Evolutionary conservation across 1,139 yeast genomes (phyloP), one percentile per base, ranked within the genome.

Genomic region (Lodderomyces oxycetoniae): DNA sequence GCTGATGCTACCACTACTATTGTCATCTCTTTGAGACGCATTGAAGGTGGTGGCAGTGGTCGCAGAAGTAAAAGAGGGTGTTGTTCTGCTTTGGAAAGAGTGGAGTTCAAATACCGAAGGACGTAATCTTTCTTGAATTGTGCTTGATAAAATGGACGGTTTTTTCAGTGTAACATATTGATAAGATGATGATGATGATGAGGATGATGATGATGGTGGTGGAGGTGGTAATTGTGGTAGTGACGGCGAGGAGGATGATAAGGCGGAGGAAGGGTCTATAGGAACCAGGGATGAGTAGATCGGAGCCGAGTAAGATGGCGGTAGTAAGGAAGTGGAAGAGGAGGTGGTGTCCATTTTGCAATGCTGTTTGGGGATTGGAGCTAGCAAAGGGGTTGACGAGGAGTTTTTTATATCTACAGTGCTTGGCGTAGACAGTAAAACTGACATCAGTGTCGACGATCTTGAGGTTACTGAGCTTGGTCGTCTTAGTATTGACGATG

Each of bases 31-130:
- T 20, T 8, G 10, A 20, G 8, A 20, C n/a, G 10, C 23, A 20
- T 9, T 20, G 23, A 9, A n/a, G 10, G 23, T 20, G 10, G 23
- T 20, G 23, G 23, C 14, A 24, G 14, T 24, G 12, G n/a, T n/a
- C n/a, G n/a, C n/a, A n/a, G n/a, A n/a, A n/a, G n/a, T n/a, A n/a
- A n/a, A n/a, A n/a, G n/a, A n/a, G n/a, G n/a, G n/a, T n/a, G n/a
- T n/a, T n/a, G 15, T 12, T 17, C 23, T 26, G 11, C 14, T 25
- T 7, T 6, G 11, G 5, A 17, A 24, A 14, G 45, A 44, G 41
- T 68, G 67, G 26, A 67, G 46, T 41, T 70, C 75, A 26, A 64
- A 48, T 28, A 70, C 51, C 2, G 74, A 66, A 0, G 74, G 74
- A 34, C 75, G 55, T 30, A 69, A 44, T 30, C 56, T 52, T 21